phyloP scores from a whole-genome alignment of 208 protist species.

The Trypanosoma mega region DNA sequence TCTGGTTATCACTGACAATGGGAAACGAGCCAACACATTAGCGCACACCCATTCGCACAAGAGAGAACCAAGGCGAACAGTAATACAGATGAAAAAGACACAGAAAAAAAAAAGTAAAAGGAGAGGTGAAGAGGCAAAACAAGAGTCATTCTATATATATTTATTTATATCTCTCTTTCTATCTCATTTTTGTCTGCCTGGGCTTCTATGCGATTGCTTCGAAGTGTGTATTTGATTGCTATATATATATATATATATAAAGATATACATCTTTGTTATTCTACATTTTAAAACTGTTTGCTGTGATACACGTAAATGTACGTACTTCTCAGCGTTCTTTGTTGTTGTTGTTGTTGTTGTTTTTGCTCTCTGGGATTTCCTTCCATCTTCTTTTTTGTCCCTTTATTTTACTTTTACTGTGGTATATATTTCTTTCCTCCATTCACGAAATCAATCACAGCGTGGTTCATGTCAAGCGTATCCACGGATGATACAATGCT shows the following conservation, averaged over 20 bases:
- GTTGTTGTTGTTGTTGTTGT: not conserved
- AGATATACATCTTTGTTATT: too few species aligned
- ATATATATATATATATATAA: conserved; percentile 5
- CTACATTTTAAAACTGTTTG: too few species aligned
- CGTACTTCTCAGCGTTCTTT: too few species aligned
- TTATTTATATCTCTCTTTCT: not conserved
- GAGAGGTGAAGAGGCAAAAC: not conserved
- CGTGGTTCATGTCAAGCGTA: not conserved
- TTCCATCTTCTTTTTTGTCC: not conserved
- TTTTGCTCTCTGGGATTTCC: not conserved
- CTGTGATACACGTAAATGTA: too few species aligned
- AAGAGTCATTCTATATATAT: not conserved
- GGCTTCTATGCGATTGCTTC: too few species aligned
- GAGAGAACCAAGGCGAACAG: too few species aligned
- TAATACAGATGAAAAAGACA: too few species aligned
- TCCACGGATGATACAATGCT: conserved; percentile 3
- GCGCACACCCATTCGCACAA: too few species aligned
- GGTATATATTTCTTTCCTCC: not conserved
- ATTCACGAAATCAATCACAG: too few species aligned
- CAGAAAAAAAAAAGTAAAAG: not conserved
- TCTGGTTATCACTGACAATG: conserved; percentile 28
- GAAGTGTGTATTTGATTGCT: too few species aligned
- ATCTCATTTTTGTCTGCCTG: not conserved
- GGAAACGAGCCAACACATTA: not conserved
- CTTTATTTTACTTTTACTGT: not conserved